Percentiles rank a stretch among this genome's conserved stretches.
Conservation (phyloP, 2,329 filamentous ascomycete species). For the Pseudohalonectria lignicola region DNA sequence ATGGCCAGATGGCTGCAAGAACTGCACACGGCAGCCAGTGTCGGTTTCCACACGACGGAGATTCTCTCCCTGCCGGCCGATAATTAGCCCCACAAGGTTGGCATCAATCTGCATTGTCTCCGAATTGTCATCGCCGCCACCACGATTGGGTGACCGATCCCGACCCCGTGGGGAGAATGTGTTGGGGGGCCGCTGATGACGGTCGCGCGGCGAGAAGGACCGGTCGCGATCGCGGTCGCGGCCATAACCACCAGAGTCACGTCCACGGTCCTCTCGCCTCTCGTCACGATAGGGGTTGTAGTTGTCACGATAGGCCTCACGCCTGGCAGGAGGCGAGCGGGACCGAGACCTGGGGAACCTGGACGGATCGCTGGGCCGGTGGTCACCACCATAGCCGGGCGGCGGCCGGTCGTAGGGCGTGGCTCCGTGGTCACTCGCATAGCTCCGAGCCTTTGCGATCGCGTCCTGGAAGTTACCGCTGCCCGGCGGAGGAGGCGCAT, state of each 20-base stretch:
- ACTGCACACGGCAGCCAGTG: slow-evolving; percentile 76
- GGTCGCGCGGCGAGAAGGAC: slow-evolving; percentile 45
- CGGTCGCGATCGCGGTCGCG: slow-evolving; percentile 42
- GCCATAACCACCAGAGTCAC: slow-evolving; percentile 37
- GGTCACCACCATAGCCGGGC: slow-evolving; percentile 29
- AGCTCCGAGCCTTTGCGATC: slow-evolving; percentile 73
- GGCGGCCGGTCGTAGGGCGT: slow-evolving; percentile 46
- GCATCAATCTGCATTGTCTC: slow-evolving; percentile 84
- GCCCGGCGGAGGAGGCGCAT: slow-evolving; percentile 69
- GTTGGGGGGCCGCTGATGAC: slow-evolving; percentile 26
- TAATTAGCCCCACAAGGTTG: slow-evolving; percentile 78
- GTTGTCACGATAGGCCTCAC: slow-evolving; percentile 65
- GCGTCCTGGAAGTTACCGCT: slow-evolving; percentile 77
- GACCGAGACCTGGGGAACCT: slow-evolving; percentile 58
- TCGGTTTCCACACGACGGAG: slow-evolving; percentile 75
- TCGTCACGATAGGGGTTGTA: slow-evolving; percentile 81
- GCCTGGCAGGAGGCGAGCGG: slow-evolving; percentile 53
- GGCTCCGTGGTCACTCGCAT: slow-evolving; percentile 69
- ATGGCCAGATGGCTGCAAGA: slow-evolving; percentile 64
- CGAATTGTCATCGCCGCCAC: slow-evolving; percentile 51
- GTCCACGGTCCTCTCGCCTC: slow-evolving; percentile 56
- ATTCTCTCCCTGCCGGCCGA: slow-evolving; percentile 84
- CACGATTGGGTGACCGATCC: slow-evolving; percentile 47
- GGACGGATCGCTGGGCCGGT: slow-evolving; percentile 34
- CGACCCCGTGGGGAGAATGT: slow-evolving; percentile 22